These are phyloP conservation scores for Nephelium lappaceum DNA, from an alignment of 345 rosid species.

Conservation along the genomic window DNA sequence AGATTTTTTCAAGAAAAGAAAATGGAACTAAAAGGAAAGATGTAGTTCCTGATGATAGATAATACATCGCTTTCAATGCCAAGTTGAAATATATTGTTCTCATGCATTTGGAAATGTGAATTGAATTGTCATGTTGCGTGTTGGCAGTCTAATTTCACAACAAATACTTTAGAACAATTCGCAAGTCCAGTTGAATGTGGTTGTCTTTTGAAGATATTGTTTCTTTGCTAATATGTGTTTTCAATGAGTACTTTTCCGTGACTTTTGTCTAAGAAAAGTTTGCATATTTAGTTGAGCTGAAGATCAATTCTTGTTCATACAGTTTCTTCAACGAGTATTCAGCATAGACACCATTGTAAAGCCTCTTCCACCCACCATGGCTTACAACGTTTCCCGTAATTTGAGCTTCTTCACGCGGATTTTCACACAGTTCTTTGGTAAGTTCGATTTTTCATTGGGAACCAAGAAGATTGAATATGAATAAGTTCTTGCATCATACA, in stretches of 20 bases:
- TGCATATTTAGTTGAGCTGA: background rate
- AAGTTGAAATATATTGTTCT: background rate
- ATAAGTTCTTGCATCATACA: background rate
- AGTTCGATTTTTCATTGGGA: slow-evolving; percentile 21
- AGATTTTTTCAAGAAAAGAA: no score
- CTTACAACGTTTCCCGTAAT: slow-evolving; percentile 84
- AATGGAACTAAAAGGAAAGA: no score
- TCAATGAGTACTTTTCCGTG: background rate
- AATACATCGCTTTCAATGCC: background rate
- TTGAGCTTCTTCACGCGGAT: slow-evolving; percentile 95
- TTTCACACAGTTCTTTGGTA: slow-evolving; percentile 98
- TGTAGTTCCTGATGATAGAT: no score
- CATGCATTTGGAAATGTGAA: background rate
- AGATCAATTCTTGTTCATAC: slow-evolving; percentile 25
- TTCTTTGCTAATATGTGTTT: background rate
- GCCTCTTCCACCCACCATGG: slow-evolving; percentile 96
- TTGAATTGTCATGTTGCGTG: background rate
- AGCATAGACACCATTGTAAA: slow-evolving; percentile 90
- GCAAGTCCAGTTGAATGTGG: background rate
- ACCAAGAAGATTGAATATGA: background rate
- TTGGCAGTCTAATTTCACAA: background rate
- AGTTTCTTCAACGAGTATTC: slow-evolving; percentile 92
- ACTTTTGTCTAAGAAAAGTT: background rate
- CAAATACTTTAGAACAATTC: background rate
- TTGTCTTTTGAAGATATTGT: background rate